Conservation (phyloP, 768 basidiomycete genomes). For the Macrolepiota fuliginosa region DNA sequence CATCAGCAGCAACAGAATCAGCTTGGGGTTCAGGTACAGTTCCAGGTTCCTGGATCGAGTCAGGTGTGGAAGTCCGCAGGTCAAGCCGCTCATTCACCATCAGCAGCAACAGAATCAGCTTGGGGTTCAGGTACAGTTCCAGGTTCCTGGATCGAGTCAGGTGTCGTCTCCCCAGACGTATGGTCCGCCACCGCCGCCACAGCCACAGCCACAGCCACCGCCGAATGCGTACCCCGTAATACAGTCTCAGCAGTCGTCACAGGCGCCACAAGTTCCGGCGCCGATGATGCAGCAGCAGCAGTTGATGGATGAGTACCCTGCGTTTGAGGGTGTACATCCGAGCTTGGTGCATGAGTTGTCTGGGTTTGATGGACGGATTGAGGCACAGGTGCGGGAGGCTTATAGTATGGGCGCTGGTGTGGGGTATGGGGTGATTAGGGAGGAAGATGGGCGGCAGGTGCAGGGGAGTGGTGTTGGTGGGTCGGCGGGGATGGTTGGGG, state of each 20-base stretch:
- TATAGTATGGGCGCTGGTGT: conserved; percentile 27
- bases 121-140: background rate
- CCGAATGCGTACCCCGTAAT: too few species aligned
- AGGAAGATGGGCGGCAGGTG: conserved; percentile 16
- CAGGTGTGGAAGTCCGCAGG: background rate
- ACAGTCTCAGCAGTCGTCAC: too few species aligned
- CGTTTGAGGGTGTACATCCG: conserved; percentile 43
- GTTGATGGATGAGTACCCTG: background rate
- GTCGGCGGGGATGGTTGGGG: conserved; percentile 14
- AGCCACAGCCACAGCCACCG: too few species aligned
- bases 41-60: background rate
- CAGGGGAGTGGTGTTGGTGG: conserved; percentile 15
- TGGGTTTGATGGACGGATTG: conserved; percentile 54
- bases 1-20: background rate
- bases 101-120: background rate
- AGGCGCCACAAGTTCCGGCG: background rate
- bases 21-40: background rate
- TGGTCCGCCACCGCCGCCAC: too few species aligned
- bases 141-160: background rate
- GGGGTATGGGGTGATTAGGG: conserved; percentile 31
- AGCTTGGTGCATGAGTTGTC: conserved; percentile 53
- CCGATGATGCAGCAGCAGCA: background rate
- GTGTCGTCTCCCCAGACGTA: background rate
- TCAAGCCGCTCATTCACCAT: background rate
- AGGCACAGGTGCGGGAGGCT: conserved; percentile 46